Base-by-base conservation (phyloP, 192 early-diverging fungal genomes). In the Coemansia sp. region DNA sequence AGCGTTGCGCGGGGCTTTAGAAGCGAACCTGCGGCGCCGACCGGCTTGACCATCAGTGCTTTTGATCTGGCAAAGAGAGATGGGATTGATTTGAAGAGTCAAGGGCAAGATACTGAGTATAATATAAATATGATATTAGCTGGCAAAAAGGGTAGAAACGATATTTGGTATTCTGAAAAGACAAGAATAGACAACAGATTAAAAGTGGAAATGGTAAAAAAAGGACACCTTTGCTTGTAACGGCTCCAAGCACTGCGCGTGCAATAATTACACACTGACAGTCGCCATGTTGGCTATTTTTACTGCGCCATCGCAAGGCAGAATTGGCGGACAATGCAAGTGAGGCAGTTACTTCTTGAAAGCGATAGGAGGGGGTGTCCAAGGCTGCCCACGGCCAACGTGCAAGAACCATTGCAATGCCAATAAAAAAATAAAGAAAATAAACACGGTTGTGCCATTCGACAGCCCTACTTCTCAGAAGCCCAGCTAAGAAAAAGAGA, bases 1-100 rank as follows among this genome's bases (percentile, higher is more conserved):
- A 79, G 76, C 52, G 66, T 73, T 39, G 76, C 76, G 10, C 61
- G 65, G 18, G 71, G 76, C 55, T 60, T 66, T 4, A 45, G 60
- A 32, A 78, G 60, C 27, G 27, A 25, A 14, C 53, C 42, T 20
- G 25, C 8, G 5, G 14, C 2, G 13, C 13, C 5, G 8, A 16
- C 14, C 9, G 39, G 39, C 39, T 42, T 42, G 9, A 13, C 16
- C 39, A 42, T 42, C 39, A 13, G 39, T 16, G 39, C n/a, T n/a
- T n/a, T 42, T 42, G 39, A 42, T 42, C 39, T 42, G 39, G 14
- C 39, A 13, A 9, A 13, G 9, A 42, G 6, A 42, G 9, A 42
- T 42, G 13, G 8, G 39, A 18, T 42, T 16, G 39, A 35, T 9
- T 35, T 35, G 34, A 35, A n/a, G n/a, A n/a, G n/a, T n/a, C n/a